Evolutionary conservation across 2,329 filamentous ascomycete genomes (phyloP), one percentile per base, ranked within the genome.

Genomic region (Fusarium goolgardi): DNA sequence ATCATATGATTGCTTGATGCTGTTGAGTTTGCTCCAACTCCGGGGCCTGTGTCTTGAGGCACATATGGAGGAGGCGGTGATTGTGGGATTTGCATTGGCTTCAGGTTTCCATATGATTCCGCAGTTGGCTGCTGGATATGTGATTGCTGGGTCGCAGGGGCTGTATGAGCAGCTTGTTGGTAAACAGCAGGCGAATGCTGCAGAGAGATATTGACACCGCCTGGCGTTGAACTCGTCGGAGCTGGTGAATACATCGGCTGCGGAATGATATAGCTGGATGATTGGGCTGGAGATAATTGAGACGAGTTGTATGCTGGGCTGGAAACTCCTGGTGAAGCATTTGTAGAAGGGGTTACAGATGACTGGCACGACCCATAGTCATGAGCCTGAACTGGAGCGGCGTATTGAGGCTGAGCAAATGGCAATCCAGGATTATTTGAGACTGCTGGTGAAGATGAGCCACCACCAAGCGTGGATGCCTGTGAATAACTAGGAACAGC

Each of bases 21-120:
- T 50, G 61, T 56, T 43, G 62, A 60, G 12, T 70, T 65, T 20
- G 62, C 51, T 47, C 46, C 69, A 21, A 61, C 63, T 27, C 67
- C 49, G 39, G 39, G 32, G 11, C 53, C 49, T 12, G 20, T 32
- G 18, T 55, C 52, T 29, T 70, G 70, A n/a, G 58, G 62, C 25
- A 56, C 58, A 58, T 74, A 74, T 6, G 72, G 70, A 49, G 72
- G 72, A 15, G 71, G 72, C 12, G 72, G 72, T 27, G 71, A 72
- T 31, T 65, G 63, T 13, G 71, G 63, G 20, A 51, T 58, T n/a
- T 54, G 25, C 13, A 43, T 27, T 31, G 58, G 45, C 11, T 50
- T 27, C 16, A 52, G 51, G 16, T 29, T 39, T 11, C 52, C 31
- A 32, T 58, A 56, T 15, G 71, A 50, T 31, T 56, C 54, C 29